A percentile compares a stretch with the other conserved stretches of the same genome.
Conservation (phyloP, 805 yeast genomes). For the Candida maris region DNA sequence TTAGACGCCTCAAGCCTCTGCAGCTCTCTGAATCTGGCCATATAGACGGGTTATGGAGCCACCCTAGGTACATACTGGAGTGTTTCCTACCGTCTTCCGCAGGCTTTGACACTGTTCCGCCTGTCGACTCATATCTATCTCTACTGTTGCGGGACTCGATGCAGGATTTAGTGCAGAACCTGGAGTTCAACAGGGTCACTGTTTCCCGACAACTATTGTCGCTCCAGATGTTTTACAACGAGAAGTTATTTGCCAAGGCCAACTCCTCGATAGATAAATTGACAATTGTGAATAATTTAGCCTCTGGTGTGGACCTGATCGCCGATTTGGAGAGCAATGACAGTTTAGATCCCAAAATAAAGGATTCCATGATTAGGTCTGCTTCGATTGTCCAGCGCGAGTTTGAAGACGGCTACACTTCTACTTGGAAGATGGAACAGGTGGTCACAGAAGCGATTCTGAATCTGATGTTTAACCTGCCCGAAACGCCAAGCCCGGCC, state of each 20-base stretch:
- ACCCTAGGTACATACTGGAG: constrained; percentile 58
- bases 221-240: constrained; percentile 67
- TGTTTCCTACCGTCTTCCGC: constrained; percentile 52
- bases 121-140: constrained; percentile 46
- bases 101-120: constrained; percentile 65
- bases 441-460: constrained; percentile 79
- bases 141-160: constrained; percentile 71
- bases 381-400: constrained; percentile 38
- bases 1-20: constrained; percentile 30
- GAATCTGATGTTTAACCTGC: constrained; percentile 72
- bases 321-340: constrained; percentile 25
- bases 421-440: constrained; percentile 92
- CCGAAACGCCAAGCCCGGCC: constrained; percentile 58
- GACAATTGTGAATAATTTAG: constrained; percentile 33
- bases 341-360: constrained; percentile 26
- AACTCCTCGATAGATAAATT: constrained; percentile 78
- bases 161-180: constrained; percentile 67
- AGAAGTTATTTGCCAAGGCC: constrained; percentile 61
- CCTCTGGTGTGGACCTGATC: constrained; percentile 37
- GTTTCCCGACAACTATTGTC: constrained; percentile 80
- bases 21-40: constrained; percentile 39
- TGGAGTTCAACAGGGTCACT: constrained; percentile 86
- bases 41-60: constrained; percentile 65
- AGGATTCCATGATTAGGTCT: constrained; percentile 26
- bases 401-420: constrained; percentile 35